Evolutionary conservation across 768 basidiomycete genomes (phyloP).

Genomic region (Phallus indusiatus): DNA sequence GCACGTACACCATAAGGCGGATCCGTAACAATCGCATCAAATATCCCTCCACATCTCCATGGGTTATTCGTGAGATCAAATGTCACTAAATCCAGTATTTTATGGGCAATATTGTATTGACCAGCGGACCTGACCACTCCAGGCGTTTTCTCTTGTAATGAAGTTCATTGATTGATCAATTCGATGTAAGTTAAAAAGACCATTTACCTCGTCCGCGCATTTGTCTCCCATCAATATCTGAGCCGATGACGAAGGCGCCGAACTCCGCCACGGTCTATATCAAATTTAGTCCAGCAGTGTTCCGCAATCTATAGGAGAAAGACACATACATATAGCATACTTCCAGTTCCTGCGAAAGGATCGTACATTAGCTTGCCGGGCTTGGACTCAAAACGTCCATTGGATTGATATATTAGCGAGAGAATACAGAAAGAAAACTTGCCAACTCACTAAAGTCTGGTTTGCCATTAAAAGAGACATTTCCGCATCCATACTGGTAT

Average conservation of each 20-base stretch:
- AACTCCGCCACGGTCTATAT: conserved; percentile 76
- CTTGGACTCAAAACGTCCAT: conserved; percentile 43
- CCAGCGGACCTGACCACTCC: conserved; percentile 74
- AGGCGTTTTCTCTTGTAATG: conserved; percentile 31
- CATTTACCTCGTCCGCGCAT: conserved; percentile 82
- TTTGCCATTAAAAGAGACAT: conserved; percentile 95
- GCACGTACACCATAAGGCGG: conserved; percentile 94
- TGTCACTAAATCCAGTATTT: conserved; percentile 77
- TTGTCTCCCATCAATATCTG: conserved; percentile 95
- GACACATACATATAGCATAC: conserved; percentile 70
- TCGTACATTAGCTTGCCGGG: conserved; percentile 92
- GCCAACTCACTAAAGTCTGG: conserved; percentile 65
- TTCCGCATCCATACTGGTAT: conserved; percentile 97
- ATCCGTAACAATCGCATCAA: conserved; percentile 93
- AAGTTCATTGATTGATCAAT: no score
- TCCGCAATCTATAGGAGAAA: background rate
- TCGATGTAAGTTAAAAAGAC: background rate
- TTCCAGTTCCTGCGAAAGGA: conserved; percentile 91
- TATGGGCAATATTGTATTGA: conserved; percentile 70
- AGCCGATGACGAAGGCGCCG: conserved; percentile 80
- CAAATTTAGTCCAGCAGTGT: background rate
- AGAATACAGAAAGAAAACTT: background rate
- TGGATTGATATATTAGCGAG: background rate
- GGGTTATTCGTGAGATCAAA: conserved; percentile 91
- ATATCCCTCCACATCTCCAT: conserved; percentile 79